phyloP scores from a whole-genome alignment of 768 basidiomycete species.

The Boletus bicolor region DNA sequence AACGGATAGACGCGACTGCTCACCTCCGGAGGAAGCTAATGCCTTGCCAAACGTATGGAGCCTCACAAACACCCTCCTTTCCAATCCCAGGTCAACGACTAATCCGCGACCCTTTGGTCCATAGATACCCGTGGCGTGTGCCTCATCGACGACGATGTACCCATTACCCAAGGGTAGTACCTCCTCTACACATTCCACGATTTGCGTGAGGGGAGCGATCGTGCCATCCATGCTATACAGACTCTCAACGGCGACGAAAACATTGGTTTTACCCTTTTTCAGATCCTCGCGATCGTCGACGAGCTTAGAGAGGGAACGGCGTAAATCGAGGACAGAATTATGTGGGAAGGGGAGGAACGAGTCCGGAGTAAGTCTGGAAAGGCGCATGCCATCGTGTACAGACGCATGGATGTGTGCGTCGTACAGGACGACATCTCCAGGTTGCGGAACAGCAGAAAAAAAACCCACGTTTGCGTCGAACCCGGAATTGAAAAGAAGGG shows the following conservation, averaged over 20 bases:
- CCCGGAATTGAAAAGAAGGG: conserved; percentile 88
- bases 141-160: conserved; percentile 86
- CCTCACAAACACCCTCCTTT: conserved; percentile 67
- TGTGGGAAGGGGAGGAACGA: conserved; percentile 59
- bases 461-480: conserved; percentile 91
- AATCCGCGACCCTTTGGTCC: conserved; percentile 75
- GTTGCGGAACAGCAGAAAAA: conserved; percentile 76
- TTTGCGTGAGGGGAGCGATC: conserved; percentile 66
- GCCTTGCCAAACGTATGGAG: conserved; percentile 95
- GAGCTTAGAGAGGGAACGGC: conserved; percentile 41
- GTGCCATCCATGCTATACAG: conserved; percentile 98
- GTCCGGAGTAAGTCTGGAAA: conserved; percentile 43
- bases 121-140: conserved; percentile 90
- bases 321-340: conserved; percentile 59
- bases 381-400: conserved; percentile 87
- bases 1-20: conserved; percentile 26
- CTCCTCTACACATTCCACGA: conserved; percentile 61
- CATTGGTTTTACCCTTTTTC: conserved; percentile 39
- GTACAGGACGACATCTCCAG: conserved; percentile 71
- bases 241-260: conserved; percentile 85
- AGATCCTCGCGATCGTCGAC: conserved; percentile 36
- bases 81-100: conserved; percentile 66
- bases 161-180: conserved; percentile 60
- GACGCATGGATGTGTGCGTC: conserved; percentile 91
- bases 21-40: conserved; percentile 80